A percentile compares a stretch with the other conserved stretches of the same genome.
Evolutionary conservation across 768 basidiomycete genomes (phyloP).

Genomic region (Boletus vermiculosoides): DNA sequence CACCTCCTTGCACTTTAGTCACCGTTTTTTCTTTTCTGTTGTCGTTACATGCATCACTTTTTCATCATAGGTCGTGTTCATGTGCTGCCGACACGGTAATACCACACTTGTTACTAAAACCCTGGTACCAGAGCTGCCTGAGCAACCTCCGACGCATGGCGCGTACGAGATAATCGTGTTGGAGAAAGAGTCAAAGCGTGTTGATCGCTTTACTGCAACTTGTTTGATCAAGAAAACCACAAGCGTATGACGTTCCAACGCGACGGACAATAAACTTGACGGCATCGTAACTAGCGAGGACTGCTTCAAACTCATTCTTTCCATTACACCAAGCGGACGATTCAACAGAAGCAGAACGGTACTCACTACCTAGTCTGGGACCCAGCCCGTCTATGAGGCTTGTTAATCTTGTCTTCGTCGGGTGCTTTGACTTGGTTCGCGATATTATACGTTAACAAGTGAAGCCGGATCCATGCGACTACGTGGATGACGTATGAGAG

Average conservation of each 20-base stretch:
- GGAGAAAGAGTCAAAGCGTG: not conserved
- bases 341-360: too few species aligned
- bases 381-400: too few species aligned
- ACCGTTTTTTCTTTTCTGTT: not conserved
- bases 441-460: slow-evolving; percentile 39
- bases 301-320: too few species aligned
- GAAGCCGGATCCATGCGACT: slow-evolving; percentile 43
- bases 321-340: too few species aligned
- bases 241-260: too few species aligned
- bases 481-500: slow-evolving; percentile 18
- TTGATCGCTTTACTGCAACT: too few species aligned
- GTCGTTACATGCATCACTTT: slow-evolving; percentile 10
- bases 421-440: slow-evolving; percentile 39
- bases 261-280: too few species aligned
- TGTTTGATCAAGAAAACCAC: not conserved
- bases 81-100: slow-evolving; percentile 12
- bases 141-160: too few species aligned
- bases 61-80: slow-evolving; percentile 1
- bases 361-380: too few species aligned
- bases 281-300: too few species aligned
- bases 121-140: not conserved
- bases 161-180: not conserved
- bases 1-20: slow-evolving; percentile 1
- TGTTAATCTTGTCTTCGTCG: slow-evolving; percentile 42
- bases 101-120: not conserved